Evolutionary conservation across 2,329 filamentous ascomycete species (phyloP), one percentile per base, ranked within the genome.

Genomic region (Neofusicoccum umdonicola): DNA sequence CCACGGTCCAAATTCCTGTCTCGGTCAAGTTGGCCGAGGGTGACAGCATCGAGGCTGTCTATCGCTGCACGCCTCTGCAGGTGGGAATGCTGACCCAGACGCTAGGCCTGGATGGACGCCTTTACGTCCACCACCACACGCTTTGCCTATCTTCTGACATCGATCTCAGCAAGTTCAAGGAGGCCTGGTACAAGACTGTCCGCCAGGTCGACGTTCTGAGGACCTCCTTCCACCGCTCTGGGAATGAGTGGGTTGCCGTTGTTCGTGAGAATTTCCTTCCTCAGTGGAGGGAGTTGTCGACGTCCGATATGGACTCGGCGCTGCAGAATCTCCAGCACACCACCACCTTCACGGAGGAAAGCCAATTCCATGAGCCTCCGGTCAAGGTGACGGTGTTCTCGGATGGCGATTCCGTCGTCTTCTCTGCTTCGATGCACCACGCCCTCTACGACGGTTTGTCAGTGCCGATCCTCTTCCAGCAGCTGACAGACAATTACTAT

Each of bases 81-180:
- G 77, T 80, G 67, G 75, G 75, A 8, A 70, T 81, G 5, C 75
- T 81, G 68, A 76, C 78, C 0, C 90, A 92, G 66, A 96, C 96
- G 90, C 69, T 92, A 0, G 82, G 86, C n/a, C 94, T 92, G 0
- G 82, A 86, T 3, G 94, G 90, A 68, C 79, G 82, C 12, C 72
- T 78, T 3, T 80, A 79, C 65, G 73, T 79, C 15, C 76, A 78
- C 12, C 77, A 78, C 65, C 68, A 76, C 66, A 71, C 79, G 4
- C 71, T 72, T 6, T 68, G 69, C 5, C 68, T 80, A 19, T 72
- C 77, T 0, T 69, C 71, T 5, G 35, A 48, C 17, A 54, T 75
- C 1, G 71, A 78, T 51, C 71, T 72, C 8, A 68, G 77, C 1
- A 72, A 65, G 5, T 72, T 79, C 42, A 72, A 75, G 60, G 60